A percentile compares a stretch with the other conserved stretches of the same genome.
phyloP scores from a whole-genome alignment of 805 yeast genomes.

The Helenozyma baotianmanensis region DNA sequence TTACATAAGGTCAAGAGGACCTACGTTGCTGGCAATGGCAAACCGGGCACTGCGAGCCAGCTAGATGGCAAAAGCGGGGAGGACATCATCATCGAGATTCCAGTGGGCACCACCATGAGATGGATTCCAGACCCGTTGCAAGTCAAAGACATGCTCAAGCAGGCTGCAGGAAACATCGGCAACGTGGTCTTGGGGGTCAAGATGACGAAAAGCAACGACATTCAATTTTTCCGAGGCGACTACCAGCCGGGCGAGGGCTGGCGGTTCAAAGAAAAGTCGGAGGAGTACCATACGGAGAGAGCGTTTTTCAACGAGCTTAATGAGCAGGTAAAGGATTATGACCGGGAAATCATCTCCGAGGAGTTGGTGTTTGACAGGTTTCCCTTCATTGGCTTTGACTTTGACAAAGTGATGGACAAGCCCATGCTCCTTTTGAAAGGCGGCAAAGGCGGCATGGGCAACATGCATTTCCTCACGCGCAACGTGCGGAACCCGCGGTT shows the following conservation, averaged over 20 bases:
- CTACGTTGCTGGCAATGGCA: conserved; percentile 72
- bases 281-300: conserved; percentile 60
- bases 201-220: conserved; percentile 20
- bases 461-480: conserved; percentile 87
- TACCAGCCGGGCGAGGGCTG: conserved; percentile 78
- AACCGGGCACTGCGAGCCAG: conserved; percentile 67
- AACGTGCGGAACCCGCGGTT: conserved; percentile 87
- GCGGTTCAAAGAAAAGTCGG: conserved; percentile 77
- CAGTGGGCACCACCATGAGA: conserved; percentile 81
- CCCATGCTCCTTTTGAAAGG: conserved; percentile 76
- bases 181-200: conserved; percentile 11
- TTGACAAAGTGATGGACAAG: conserved; percentile 51
- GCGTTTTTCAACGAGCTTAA: conserved; percentile 65
- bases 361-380: conserved; percentile 65
- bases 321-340: conserved; percentile 61
- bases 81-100: conserved; percentile 78
- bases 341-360: conserved; percentile 48
- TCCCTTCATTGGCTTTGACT: conserved; percentile 80
- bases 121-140: conserved; percentile 77
- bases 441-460: conserved; percentile 93
- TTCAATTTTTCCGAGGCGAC: conserved; percentile 63
- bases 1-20: conserved; percentile 63
- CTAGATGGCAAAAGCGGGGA: conserved; percentile 83
- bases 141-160: conserved; percentile 29
- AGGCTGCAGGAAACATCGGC: conserved; percentile 15